These are phyloP conservation scores for Primulina huaijiensis DNA, from an alignment of 257 asterid species.

Conservation along the genomic window DNA sequence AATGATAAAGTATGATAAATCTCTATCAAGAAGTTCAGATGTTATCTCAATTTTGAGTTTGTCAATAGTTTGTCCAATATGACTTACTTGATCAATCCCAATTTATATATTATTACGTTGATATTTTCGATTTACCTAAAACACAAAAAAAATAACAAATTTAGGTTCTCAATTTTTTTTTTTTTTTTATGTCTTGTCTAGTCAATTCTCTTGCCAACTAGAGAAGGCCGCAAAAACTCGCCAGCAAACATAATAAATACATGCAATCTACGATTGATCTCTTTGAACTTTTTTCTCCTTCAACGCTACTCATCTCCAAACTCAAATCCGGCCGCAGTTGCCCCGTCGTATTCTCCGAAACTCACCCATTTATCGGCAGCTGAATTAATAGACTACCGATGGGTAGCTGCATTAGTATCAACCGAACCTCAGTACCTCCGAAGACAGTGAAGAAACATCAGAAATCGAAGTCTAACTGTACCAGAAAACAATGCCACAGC, in stretches of 20 bases:
- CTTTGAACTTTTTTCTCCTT: constrained; percentile 7
- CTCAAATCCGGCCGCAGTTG: background rate
- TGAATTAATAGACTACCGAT: constrained; percentile 24
- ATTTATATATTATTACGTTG: no score
- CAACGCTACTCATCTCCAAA: background rate
- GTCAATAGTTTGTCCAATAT: no score
- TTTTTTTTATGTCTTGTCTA: background rate
- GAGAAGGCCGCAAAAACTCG: background rate
- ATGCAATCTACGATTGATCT: background rate
- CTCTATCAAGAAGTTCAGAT: no score
- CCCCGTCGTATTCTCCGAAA: background rate
- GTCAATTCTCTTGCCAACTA: background rate
- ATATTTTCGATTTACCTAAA: no score
- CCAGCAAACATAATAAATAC: constrained; percentile 34
- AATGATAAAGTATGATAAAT: no score
- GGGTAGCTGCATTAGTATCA: constrained; percentile 67
- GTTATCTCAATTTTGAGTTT: no score
- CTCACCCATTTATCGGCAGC: background rate
- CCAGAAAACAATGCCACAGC: background rate
- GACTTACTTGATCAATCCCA: no score
- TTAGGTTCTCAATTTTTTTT: no score
- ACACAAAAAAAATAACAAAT: no score
- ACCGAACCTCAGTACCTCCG: background rate
- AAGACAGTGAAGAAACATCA: background rate
- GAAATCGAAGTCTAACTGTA: constrained; percentile 16